Evolutionary conservation across 257 asterid genomes (phyloP), one percentile per base, ranked within the genome.

Genomic region (Hygrophila difformis): DNA sequence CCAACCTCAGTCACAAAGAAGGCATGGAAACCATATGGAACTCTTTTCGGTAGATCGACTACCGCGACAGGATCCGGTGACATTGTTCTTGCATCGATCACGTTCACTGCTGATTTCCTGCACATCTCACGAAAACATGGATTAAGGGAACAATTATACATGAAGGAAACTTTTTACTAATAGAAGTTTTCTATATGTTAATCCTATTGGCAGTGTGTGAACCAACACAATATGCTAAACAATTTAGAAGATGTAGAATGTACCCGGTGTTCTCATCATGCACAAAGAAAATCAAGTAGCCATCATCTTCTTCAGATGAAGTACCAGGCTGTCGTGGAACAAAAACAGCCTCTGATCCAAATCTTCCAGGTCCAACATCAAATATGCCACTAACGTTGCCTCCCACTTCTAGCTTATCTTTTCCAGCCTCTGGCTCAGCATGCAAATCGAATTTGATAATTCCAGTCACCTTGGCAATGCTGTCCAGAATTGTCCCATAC

Each of bases 1-100:
- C 18, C 23, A 15, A 81, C 97, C 93, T 84, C 94, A 9, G 86
- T 74, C 59, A 88, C 89, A 36, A 88, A 88, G 67, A 88, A 79
- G 62, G 97, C 97, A 61, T 88, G 95, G 74, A 88, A 88, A 17
- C 97, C 97, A 39, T 81, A 84, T 3, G 97, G 97, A 60, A 88
- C 97, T 71, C 97, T 61, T 44, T 53, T 71, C 13, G 95, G 95
- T 18, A 88, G 73, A 42, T 84, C 94, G 42, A 84, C 79, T 5
- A 74, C 71, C 8, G 97, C 94, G 47, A 88, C 89, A 17, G 93
- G 95, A 61, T 84, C 93, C 12, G 78, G 29, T 12, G 94, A 88
- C 95, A 88, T 81, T 19, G 95, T 84, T 60, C 77, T 88, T 29
- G 95, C 97, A 71, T 88, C 97, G 37, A 88, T 73, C 1, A 84